phyloP scores from a whole-genome alignment of 148 eudicot genomes.

The Talinum fruticosum region DNA sequence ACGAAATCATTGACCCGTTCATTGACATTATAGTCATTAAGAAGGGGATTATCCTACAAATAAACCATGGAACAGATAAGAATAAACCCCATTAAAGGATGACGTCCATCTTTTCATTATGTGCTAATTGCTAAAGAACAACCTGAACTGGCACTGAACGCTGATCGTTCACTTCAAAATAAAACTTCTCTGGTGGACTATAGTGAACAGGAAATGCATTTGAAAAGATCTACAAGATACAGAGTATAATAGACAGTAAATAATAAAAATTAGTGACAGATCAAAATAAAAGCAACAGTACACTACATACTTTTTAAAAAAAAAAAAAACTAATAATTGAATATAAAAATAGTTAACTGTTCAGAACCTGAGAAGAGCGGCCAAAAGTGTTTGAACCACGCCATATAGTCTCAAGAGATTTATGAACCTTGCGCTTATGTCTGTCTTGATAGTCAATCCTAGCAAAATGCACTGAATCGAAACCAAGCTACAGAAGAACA shows the following conservation, averaged over 20 bases:
- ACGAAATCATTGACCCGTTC: conserved; percentile 69
- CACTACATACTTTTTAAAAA: background rate
- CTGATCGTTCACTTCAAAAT: conserved; percentile 60
- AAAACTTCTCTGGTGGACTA: conserved; percentile 61
- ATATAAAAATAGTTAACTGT: background rate
- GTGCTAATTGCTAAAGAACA: background rate
- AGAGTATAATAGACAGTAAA: background rate
- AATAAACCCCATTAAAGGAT: background rate
- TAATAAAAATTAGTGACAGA: background rate
- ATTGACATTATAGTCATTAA: conserved; percentile 64
- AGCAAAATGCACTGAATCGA: conserved; percentile 90
- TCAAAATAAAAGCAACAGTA: background rate
- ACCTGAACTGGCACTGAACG: conserved; percentile 59
- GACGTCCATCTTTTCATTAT: background rate
- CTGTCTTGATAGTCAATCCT: conserved; percentile 92
- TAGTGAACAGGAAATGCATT: conserved; percentile 77
- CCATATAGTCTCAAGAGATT: conserved; percentile 91
- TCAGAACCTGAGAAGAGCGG: conserved; percentile 72
- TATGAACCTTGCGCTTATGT: conserved; percentile 52
- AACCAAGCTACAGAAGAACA: conserved; percentile 59
- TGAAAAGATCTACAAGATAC: conserved; percentile 58
- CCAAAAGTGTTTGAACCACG: conserved; percentile 87
- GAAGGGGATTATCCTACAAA: conserved; percentile 65
- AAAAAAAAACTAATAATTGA: background rate
- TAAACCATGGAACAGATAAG: conserved; percentile 2